Conservation (phyloP, 208 protist species). For the Leishmania mexicana region DNA sequence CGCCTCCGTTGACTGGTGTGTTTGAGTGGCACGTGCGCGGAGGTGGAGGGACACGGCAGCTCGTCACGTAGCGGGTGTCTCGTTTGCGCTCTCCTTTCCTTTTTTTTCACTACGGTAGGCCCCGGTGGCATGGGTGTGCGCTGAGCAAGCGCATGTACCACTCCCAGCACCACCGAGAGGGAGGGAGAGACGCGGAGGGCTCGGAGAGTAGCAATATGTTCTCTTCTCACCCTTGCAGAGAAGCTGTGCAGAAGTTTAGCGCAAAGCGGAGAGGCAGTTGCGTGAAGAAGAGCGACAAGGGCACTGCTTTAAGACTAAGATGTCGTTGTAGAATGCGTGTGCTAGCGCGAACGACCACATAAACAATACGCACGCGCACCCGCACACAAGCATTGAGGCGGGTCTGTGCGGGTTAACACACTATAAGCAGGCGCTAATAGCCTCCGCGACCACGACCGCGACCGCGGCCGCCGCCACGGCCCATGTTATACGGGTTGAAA, state of each 20-base stretch:
- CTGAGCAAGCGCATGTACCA: background rate
- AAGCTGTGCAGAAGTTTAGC: background rate
- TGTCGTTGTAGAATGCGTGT: background rate
- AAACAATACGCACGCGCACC: background rate
- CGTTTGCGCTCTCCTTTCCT: background rate
- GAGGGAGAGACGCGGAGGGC: background rate
- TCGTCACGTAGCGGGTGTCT: background rate
- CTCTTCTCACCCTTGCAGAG: background rate
- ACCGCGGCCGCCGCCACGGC: slow-evolving; percentile 37
- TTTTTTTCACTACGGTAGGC: background rate
- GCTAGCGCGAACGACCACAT: background rate
- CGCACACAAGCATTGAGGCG: background rate
- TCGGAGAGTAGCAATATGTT: background rate
- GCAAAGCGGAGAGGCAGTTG: background rate
- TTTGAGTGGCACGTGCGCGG: background rate
- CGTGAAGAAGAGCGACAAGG: background rate
- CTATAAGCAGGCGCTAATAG: slow-evolving; percentile 17
- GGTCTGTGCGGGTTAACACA: background rate
- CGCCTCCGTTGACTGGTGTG: background rate
- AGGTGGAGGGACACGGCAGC: background rate
- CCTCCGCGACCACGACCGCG: slow-evolving; percentile 39
- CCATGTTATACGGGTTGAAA: slow-evolving; percentile 69
- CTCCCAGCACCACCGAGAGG: background rate
- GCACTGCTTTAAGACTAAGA: background rate
- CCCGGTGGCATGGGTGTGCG: background rate